phyloP scores from a whole-genome alignment of 2,329 filamentous ascomycete genomes.

The Colletotrichum plurivorum region DNA sequence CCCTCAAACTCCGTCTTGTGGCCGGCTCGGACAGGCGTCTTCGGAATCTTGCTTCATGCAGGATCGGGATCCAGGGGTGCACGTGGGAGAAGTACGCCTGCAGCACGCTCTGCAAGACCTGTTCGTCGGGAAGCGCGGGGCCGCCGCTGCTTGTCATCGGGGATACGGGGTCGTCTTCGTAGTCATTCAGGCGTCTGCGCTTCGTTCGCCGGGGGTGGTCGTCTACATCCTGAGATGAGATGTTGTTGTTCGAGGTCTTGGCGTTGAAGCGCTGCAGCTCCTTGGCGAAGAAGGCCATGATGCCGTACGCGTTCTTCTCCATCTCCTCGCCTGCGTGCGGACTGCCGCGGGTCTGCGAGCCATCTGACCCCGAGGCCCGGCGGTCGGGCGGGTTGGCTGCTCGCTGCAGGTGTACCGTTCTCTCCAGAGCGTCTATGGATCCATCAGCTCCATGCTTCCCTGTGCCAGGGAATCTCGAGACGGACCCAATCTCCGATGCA shows the following conservation, averaged over 20 bases:
- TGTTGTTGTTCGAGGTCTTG: neutral
- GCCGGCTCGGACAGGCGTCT: slow-evolving; percentile 43
- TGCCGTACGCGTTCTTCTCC: slow-evolving; percentile 31
- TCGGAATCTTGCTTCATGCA: slow-evolving; percentile 51
- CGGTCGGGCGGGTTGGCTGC: neutral
- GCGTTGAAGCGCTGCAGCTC: slow-evolving; percentile 29
- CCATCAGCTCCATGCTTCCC: neutral
- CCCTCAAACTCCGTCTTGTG: slow-evolving; percentile 43
- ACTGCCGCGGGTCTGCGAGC: neutral
- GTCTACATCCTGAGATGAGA: neutral
- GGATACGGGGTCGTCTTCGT: neutral
- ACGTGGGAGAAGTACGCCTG: slow-evolving; percentile 53
- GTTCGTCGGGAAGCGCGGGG: slow-evolving; percentile 13
- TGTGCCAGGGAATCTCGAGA: neutral
- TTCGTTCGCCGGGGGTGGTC: neutral
- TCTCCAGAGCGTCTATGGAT: slow-evolving; percentile 41
- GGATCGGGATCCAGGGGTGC: slow-evolving; percentile 57
- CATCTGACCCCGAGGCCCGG: neutral
- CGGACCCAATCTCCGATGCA: slow-evolving; percentile 51
- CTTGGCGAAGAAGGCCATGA: slow-evolving; percentile 34
- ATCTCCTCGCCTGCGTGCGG: neutral
- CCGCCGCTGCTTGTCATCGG: too few relatives aligned
- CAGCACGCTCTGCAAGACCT: slow-evolving; percentile 45
- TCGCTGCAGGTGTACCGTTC: slow-evolving; percentile 17
- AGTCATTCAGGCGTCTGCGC: neutral